phyloP scores from a whole-genome alignment of 768 basidiomycete species.

The Cyclocybe cylindracea region DNA sequence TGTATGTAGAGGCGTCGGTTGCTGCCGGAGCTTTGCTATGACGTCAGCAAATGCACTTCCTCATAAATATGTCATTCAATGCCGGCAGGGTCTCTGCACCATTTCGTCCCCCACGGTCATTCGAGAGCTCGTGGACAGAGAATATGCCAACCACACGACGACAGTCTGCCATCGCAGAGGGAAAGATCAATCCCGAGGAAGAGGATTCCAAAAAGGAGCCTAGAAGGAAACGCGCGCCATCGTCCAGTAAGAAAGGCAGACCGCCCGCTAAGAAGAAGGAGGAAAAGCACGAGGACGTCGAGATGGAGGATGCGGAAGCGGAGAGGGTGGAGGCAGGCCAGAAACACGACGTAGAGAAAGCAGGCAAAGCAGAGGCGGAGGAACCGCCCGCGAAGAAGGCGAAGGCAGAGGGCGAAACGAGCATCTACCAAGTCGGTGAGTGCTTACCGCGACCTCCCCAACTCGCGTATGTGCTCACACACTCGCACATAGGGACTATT shows the following conservation, averaged over 20 bases:
- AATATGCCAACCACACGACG: conserved; percentile 38
- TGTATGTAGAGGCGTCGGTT: too few species aligned
- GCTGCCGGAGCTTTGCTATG: not conserved
- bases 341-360: conserved; percentile 4
- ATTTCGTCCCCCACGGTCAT: not conserved
- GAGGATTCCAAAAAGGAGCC: too few species aligned
- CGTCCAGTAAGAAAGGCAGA: conserved; percentile 10
- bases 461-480: not conserved
- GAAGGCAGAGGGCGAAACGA: conserved; percentile 15
- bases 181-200: conserved; percentile 10
- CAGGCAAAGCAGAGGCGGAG: conserved; percentile 15
- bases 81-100: too few species aligned
- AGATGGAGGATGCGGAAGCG: conserved; percentile 2
- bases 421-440: conserved; percentile 20
- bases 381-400: conserved; percentile 5
- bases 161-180: conserved; percentile 15
- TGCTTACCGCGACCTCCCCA: not conserved
- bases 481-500: conserved; percentile 44
- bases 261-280: conserved; percentile 5
- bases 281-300: conserved; percentile 5
- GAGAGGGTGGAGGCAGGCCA: conserved; percentile 1
- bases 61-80: too few species aligned
- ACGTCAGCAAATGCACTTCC: not conserved
- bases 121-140: not conserved
- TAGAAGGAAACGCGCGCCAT: conserved; percentile 7